Evolutionary conservation across 148 eudicot genomes (phyloP).

Genomic region (Oxyria digyna): DNA sequence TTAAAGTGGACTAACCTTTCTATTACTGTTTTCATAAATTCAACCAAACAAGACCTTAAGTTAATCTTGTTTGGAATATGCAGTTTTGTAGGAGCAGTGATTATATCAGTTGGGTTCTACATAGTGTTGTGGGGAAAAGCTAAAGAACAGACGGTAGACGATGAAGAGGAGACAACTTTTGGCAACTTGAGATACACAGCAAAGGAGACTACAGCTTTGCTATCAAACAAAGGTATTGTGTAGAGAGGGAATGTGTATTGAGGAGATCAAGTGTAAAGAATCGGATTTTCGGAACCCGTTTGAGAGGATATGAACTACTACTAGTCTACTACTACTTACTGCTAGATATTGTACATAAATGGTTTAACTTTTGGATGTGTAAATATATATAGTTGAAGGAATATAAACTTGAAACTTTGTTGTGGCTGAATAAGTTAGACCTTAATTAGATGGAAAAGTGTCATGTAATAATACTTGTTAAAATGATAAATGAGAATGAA

Average conservation of each 20-base stretch:
- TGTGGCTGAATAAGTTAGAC: too few relatives aligned
- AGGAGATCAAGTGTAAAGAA: background rate
- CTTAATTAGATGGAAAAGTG: too few relatives aligned
- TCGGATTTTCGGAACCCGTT: background rate
- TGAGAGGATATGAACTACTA: background rate
- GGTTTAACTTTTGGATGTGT: background rate
- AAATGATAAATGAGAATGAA: too few relatives aligned
- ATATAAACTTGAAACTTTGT: background rate
- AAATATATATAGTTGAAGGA: background rate
- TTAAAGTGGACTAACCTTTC: too few relatives aligned
- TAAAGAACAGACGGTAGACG: background rate
- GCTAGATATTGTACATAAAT: background rate
- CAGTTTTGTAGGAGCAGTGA: slow-evolving; percentile 4
- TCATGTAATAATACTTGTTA: too few relatives aligned
- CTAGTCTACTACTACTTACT: background rate
- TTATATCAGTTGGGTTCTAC: slow-evolving; percentile 8
- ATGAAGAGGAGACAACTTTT: background rate
- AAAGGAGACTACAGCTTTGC: slow-evolving; percentile 3
- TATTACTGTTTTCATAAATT: too few relatives aligned
- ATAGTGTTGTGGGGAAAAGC: slow-evolving; percentile 6
- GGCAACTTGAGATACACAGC: background rate
- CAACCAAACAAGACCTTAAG: too few relatives aligned
- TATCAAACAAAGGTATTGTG: background rate
- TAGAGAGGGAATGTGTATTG: background rate
- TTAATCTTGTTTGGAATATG: background rate